These are phyloP conservation scores for Retiboletus fuscus DNA, from an alignment of 1,284 basidiomycete species.

Conservation along the genomic window DNA sequence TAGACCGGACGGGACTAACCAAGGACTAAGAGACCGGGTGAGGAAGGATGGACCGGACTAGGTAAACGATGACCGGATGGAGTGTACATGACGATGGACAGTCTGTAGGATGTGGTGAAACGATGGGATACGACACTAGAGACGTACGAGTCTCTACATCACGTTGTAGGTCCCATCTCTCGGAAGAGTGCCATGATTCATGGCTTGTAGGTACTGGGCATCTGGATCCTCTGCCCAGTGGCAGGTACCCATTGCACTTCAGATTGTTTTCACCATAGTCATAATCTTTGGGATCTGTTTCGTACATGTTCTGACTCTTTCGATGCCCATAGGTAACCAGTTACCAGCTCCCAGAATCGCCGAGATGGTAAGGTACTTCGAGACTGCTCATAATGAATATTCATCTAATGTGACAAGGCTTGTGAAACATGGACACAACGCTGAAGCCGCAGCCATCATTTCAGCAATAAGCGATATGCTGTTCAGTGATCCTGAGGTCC, in stretches of 20 bases:
- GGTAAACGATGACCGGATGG: no score
- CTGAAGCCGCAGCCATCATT: constrained; percentile 73
- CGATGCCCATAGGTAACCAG: constrained; percentile 9
- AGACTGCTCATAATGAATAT: not conserved
- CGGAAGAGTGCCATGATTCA: not conserved
- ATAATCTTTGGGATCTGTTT: constrained; percentile 69
- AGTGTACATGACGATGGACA: no score
- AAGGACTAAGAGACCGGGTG: no score
- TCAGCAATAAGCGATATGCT: constrained; percentile 70
- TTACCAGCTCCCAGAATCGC: constrained; percentile 73
- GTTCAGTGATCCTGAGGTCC: constrained; percentile 62
- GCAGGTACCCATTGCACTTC: constrained; percentile 77
- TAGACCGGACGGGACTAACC: no score
- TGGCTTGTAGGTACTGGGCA: constrained; percentile 60
- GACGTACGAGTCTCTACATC: no score
- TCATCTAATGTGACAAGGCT: constrained; percentile 52
- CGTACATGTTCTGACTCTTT: constrained; percentile 51
- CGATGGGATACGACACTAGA: no score
- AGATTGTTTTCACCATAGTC: constrained; percentile 71
- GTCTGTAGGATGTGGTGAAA: no score
- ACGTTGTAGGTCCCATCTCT: constrained; percentile 57
- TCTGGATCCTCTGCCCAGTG: constrained; percentile 68
- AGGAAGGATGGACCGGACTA: no score
- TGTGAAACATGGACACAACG: constrained; percentile 68
- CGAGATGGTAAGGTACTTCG: constrained; percentile 61